These are phyloP conservation scores for Prunus mira DNA, from an alignment of 306 rosid genomes.

Conservation along the genomic window DNA sequence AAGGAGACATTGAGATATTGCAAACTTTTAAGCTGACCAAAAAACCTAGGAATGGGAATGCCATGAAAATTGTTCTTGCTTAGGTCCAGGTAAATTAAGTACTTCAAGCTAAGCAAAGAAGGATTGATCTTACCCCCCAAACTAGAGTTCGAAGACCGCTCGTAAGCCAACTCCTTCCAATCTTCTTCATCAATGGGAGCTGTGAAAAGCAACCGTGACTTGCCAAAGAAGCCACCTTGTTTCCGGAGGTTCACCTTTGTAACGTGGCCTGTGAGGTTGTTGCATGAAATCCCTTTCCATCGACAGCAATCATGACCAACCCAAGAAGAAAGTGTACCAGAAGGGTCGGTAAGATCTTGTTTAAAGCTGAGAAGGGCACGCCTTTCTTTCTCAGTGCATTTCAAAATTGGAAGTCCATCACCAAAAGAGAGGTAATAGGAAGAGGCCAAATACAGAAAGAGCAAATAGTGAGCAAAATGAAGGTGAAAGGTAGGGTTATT, in stretches of 20 bases:
- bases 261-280: slow-evolving; percentile 27
- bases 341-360: slow-evolving; percentile 32
- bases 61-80: slow-evolving; percentile 27
- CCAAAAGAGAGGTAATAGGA: background rate
- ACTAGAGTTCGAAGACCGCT: background rate
- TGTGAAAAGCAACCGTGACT: background rate
- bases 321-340: slow-evolving; percentile 29
- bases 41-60: slow-evolving; percentile 23
- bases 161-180: background rate
- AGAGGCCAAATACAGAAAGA: background rate
- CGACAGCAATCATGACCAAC: slow-evolving; percentile 28
- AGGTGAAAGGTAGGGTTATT: background rate
- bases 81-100: slow-evolving; percentile 35
- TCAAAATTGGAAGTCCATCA: background rate
- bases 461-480: background rate
- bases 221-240: background rate
- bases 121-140: slow-evolving; percentile 24
- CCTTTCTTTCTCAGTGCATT: slow-evolving; percentile 28
- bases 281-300: slow-evolving; percentile 33
- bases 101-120: slow-evolving; percentile 27
- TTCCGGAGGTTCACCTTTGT: slow-evolving; percentile 32
- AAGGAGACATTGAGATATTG: slow-evolving; percentile 30
- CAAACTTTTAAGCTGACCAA: slow-evolving; percentile 32
- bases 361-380: slow-evolving; percentile 37
- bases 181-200: too few species aligned